Evolutionary conservation across 2,329 filamentous ascomycete genomes (phyloP).

Genomic region (Diaporthe sp.): DNA sequence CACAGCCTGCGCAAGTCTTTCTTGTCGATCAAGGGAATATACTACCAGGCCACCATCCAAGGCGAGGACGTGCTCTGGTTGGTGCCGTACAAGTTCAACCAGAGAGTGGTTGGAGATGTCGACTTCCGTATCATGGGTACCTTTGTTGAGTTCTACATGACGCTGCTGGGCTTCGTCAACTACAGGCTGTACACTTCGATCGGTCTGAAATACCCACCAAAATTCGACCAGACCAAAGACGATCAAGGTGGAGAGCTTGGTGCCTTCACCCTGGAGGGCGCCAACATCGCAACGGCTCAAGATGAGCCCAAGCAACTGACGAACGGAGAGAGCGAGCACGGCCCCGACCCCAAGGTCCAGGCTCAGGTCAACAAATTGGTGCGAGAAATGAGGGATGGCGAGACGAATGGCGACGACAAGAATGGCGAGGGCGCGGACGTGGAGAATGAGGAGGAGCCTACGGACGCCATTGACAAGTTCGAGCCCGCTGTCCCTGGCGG

Average conservation of each 20-base stretch:
- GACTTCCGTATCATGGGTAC: conserved; percentile 99
- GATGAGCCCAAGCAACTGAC: conserved; percentile 68
- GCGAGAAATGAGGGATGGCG: conserved; percentile 71
- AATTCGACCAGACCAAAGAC: conserved; percentile 89
- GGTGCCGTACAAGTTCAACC: conserved; percentile 98
- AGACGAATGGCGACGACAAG: conserved; percentile 55
- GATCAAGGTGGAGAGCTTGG: conserved; percentile 90
- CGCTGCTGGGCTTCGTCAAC: conserved; percentile 94
- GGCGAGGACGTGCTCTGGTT: conserved; percentile 98
- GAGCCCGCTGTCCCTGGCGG: conserved; percentile 86
- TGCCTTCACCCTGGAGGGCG: conserved; percentile 89
- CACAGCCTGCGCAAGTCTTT: conserved; percentile 96
- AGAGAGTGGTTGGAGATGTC: conserved; percentile 91
- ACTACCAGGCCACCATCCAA: conserved; percentile 98
- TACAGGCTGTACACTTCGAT: conserved; percentile 93
- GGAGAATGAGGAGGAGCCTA: conserved; percentile 61
- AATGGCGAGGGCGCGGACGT: conserved; percentile 58
- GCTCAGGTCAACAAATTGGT: conserved; percentile 78
- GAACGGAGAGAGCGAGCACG: conserved; percentile 64
- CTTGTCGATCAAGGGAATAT: conserved; percentile 98
- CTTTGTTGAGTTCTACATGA: conserved; percentile 99
- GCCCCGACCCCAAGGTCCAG: conserved; percentile 73
- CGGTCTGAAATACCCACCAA: conserved; percentile 94
- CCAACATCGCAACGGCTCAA: conserved; percentile 69
- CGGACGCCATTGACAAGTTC: conserved; percentile 88